Conservation (phyloP, 2,329 filamentous ascomycete species). For the Aureobasidium sp. region DNA sequence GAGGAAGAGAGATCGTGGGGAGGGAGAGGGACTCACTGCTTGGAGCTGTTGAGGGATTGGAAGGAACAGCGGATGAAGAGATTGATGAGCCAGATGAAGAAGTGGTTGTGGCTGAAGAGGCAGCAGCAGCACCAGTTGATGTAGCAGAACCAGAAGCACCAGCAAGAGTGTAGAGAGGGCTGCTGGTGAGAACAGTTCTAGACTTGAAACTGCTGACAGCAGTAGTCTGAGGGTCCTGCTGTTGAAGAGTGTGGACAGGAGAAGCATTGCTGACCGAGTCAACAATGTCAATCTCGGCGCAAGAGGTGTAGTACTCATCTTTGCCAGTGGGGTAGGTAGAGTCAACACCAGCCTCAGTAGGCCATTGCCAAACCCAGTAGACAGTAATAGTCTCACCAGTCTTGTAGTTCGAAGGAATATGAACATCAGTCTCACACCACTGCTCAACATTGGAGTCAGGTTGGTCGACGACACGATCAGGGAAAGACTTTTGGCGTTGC, state of each 20-base stretch:
- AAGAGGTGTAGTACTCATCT: conserved; percentile 52
- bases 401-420: conserved; percentile 59
- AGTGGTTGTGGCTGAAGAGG: neutral
- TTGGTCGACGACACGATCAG: conserved; percentile 46
- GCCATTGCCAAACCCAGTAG: conserved; percentile 98
- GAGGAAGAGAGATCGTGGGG: neutral
- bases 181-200: conserved; percentile 31
- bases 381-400: conserved; percentile 63
- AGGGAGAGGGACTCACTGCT: neutral
- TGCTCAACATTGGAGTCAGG: conserved; percentile 42
- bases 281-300: conserved; percentile 46
- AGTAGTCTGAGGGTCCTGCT: conserved; percentile 34
- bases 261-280: conserved; percentile 21
- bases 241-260: conserved; percentile 23
- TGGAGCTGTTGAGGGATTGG: neutral
- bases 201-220: conserved; percentile 32
- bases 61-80: neutral
- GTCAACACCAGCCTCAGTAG: conserved; percentile 38
- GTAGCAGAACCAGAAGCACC: neutral
- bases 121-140: neutral
- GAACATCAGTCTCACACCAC: conserved; percentile 74
- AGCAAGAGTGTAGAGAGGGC: conserved; percentile 18
- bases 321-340: conserved; percentile 34
- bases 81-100: neutral
- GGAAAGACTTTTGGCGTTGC: conserved; percentile 49